Evolutionary conservation across 169 alveolate genomes (phyloP).

Genomic region (Babesia caballi): DNA sequence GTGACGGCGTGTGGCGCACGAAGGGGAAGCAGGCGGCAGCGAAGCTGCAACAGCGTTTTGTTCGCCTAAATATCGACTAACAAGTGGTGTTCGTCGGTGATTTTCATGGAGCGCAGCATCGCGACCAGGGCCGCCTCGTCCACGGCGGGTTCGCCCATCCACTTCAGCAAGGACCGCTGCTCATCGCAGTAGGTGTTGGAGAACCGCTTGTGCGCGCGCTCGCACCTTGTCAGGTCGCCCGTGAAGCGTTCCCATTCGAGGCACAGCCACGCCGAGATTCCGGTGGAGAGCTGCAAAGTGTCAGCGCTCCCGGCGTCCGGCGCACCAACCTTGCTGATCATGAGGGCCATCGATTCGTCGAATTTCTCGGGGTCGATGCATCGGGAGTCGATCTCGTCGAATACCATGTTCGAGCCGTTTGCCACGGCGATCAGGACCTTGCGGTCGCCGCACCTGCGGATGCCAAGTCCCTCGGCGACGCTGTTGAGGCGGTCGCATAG

Average conservation of each 20-base stretch:
- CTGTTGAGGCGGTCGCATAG: conserved; percentile 5
- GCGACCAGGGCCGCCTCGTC: neutral
- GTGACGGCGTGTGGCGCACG: neutral
- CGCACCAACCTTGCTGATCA: conserved; percentile 2
- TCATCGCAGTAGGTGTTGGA: neutral
- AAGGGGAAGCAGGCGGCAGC: conserved; percentile 27
- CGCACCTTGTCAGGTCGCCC: neutral
- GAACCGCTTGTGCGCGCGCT: neutral
- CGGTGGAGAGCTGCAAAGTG: neutral
- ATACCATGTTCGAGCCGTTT: neutral
- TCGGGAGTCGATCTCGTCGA: neutral
- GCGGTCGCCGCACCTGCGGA: neutral
- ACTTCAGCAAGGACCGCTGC: neutral
- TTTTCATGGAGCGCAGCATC: neutral
- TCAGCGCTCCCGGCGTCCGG: neutral
- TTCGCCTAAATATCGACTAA: neutral
- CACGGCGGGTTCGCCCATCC: neutral
- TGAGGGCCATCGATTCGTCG: neutral
- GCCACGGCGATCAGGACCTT: neutral
- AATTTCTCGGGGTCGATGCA: neutral
- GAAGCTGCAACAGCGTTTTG: neutral
- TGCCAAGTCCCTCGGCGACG: neutral
- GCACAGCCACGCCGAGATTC: neutral
- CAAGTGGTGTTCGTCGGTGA: conserved; percentile 36
- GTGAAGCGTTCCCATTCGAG: neutral